Percentiles rank a stretch among this genome's conserved stretches.
Conservation (phyloP, 73 alveolate species). For the Uronychia setigera region DNA sequence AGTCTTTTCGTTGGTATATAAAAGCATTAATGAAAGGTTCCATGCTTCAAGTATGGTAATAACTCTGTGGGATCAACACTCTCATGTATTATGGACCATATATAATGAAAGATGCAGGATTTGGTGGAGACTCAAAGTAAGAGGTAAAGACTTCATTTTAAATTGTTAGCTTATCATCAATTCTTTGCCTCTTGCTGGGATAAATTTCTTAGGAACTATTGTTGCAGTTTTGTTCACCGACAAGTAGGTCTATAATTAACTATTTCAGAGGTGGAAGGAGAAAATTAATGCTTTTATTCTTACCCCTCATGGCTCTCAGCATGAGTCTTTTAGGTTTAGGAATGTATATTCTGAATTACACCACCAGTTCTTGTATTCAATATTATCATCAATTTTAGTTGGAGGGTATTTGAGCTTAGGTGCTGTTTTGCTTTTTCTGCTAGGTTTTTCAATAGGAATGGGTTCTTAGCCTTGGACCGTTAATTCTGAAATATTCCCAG, state of each 20-base stretch:
- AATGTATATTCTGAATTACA: background rate
- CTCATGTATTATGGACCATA: slow-evolving; percentile 70
- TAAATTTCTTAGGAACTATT: slow-evolving; percentile 44
- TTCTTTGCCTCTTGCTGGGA: slow-evolving; percentile 49
- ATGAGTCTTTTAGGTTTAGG: slow-evolving; percentile 34
- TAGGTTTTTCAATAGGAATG: slow-evolving; percentile 44
- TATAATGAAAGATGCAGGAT: slow-evolving; percentile 45
- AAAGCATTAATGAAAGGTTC: slow-evolving; percentile 28
- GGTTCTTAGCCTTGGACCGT: slow-evolving; percentile 65
- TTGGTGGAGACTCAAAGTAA: slow-evolving; percentile 17
- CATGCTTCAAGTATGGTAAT: slow-evolving; percentile 44
- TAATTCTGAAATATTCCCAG: slow-evolving; percentile 63
- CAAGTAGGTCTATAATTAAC: background rate
- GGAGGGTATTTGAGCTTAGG: slow-evolving; percentile 41
- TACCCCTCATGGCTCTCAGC: slow-evolving; percentile 49
- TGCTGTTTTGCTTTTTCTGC: slow-evolving; percentile 33
- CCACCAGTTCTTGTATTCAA: background rate
- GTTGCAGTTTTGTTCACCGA: slow-evolving; percentile 54
- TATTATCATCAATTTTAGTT: background rate
- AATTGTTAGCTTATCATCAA: slow-evolving; percentile 3
- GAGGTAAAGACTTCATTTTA: no score
- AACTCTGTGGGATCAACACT: slow-evolving; percentile 65
- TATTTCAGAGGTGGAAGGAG: slow-evolving; percentile 50
- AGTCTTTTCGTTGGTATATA: slow-evolving; percentile 10
- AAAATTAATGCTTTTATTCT: slow-evolving; percentile 21